Evolutionary conservation across 2,329 filamentous ascomycete genomes (phyloP), one percentile per base, ranked within the genome.

Genomic region (Aspergillus felis): DNA sequence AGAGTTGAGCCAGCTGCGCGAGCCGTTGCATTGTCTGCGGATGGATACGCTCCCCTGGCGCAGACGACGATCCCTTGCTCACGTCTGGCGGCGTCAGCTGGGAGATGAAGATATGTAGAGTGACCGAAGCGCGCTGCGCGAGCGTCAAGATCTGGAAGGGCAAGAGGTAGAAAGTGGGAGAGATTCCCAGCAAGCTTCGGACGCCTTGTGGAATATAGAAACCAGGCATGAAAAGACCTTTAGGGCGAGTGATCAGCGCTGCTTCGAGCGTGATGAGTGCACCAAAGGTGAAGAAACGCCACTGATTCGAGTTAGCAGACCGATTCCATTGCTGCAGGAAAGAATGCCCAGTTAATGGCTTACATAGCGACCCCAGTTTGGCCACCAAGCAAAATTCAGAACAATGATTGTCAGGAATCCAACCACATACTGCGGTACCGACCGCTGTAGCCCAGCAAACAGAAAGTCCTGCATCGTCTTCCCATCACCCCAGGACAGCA

Each of bases 111-210:
- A 96, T 91, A 74, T 91, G 92, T 27, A 91, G 75, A 2, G 91
- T 92, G 53, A 97, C 78, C 17, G 87, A 85, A 24, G 91, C 77
- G 70, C 90, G 90, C 59, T 92, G 86, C 5, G 88, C 84, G 6
- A 97, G 83, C 14, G 82, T 77, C 57, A 97, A 82, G 64, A 89
- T 79, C 76, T 99, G 92, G 71, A 94, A 99, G 2, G 92, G 93
- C 3, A 97, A 82, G 63, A 78, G 54, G 65, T 75, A 72, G 38
- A 81, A 83, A 28, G 83, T 58, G 12, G 82, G 62, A 3, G 82
- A 68, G n/a, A 82, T 54, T 3, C 58, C 57, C 14, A 76, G 56
- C 27, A 69, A 61, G 10, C 62, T 62, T 51, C 65, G 67, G 6
- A 77, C 57, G 17, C 61, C 56, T 4, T 56, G 12, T 6, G 73